Percentiles rank a stretch among this genome's conserved stretches.
phyloP scores from a whole-genome alignment of 108 stramenopile species.

The Nannochloropsis gaditana region DNA sequence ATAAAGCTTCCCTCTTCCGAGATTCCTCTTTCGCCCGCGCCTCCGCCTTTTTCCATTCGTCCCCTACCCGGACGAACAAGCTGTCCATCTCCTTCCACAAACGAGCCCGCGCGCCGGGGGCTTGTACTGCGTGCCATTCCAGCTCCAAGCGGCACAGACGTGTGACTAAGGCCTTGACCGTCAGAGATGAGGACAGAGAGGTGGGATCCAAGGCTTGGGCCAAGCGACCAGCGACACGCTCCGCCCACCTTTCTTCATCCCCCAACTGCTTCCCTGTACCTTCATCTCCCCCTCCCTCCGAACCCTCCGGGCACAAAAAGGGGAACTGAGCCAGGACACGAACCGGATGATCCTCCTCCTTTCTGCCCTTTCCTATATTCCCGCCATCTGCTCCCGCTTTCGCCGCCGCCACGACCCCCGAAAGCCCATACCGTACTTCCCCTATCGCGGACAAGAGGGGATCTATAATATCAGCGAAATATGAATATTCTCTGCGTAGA shows the following conservation, averaged over 20 bases:
- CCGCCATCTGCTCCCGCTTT: neutral
- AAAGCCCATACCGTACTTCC: neutral
- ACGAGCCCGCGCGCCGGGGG: neutral
- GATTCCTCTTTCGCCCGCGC: neutral
- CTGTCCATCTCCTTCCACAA: neutral
- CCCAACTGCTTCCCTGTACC: too few species aligned
- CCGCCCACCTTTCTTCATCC: neutral
- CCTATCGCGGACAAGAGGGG: neutral
- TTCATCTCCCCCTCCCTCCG: neutral
- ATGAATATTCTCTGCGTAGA: neutral
- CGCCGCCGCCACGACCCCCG: neutral
- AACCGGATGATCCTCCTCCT: neutral
- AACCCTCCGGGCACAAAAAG: neutral
- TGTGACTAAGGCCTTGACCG: neutral
- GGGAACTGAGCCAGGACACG: neutral
- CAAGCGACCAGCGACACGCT: neutral
- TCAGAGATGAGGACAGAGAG: neutral
- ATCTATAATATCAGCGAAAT: neutral
- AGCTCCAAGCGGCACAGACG: conserved; percentile 12
- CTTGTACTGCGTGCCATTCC: conserved; percentile 9
- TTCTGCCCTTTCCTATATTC: neutral
- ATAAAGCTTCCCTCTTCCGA: neutral
- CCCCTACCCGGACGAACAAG: neutral
- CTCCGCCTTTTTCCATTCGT: neutral
- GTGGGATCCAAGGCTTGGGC: neutral